A percentile compares a stretch with the other conserved stretches of the same genome.
These are phyloP conservation scores for Geosmithia morbida DNA, from an alignment of 2,329 filamentous ascomycete species.

Conservation along the genomic window DNA sequence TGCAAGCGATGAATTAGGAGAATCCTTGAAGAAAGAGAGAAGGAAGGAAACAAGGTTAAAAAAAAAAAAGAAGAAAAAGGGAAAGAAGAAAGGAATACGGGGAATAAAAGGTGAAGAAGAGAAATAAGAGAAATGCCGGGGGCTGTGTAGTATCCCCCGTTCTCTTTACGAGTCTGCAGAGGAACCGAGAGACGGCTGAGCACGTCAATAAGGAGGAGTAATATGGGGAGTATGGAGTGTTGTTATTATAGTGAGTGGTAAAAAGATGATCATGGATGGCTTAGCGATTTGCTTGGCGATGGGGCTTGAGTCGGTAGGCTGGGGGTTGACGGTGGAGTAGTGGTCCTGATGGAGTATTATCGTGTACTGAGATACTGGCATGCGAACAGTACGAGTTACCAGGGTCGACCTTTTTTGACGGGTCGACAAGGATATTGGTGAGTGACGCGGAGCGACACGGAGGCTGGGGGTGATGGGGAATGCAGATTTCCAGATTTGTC, in stretches of 20 bases:
- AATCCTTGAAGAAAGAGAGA: not conserved
- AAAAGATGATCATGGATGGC: not conserved
- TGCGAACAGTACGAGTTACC: too few species aligned
- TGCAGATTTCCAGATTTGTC: too few species aligned
- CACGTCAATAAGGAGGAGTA: not conserved
- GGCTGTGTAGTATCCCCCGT: too few species aligned
- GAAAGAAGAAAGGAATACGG: not conserved
- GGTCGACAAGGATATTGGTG: not conserved
- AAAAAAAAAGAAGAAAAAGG: not conserved
- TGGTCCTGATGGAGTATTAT: not conserved
- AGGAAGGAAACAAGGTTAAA: not conserved
- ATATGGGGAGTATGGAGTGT: not conserved
- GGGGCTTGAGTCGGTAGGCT: not conserved
- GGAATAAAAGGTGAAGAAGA: not conserved
- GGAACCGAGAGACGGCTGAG: too few species aligned
- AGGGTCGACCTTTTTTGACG: not conserved
- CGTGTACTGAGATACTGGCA: too few species aligned
- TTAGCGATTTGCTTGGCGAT: not conserved
- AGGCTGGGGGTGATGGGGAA: too few species aligned
- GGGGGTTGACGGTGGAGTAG: not conserved
- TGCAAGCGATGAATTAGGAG: not conserved
- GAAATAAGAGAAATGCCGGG: not conserved
- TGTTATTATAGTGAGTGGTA: too few species aligned
- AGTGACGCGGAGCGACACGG: slow-evolving; percentile 28
- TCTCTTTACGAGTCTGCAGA: too few species aligned